Conservation (phyloP, 805 yeast genomes). For the Barnettozyma sucrosica region DNA sequence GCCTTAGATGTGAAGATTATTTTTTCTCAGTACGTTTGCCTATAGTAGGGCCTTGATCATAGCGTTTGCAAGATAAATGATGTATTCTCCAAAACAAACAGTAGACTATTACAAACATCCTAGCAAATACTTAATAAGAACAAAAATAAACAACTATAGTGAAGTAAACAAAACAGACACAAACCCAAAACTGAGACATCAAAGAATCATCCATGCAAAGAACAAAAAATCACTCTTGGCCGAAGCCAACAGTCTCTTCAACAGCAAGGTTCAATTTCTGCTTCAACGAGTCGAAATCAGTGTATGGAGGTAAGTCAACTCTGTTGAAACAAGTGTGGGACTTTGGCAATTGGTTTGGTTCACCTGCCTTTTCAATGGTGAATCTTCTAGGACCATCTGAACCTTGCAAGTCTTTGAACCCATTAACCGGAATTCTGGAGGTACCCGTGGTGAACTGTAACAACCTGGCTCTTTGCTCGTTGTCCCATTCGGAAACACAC, state of each 20-base stretch:
- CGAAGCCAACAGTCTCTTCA: constrained; percentile 98
- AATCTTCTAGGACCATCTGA: constrained; percentile 99
- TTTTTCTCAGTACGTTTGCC: too few relatives aligned
- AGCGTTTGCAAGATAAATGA: too few relatives aligned
- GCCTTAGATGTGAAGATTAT: background rate
- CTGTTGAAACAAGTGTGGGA: constrained; percentile 98
- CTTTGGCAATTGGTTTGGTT: constrained; percentile 85
- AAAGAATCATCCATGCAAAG: background rate
- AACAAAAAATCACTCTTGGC: constrained; percentile 66
- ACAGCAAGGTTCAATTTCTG: constrained; percentile 94
- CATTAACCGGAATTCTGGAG: constrained; percentile 97
- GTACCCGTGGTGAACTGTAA: constrained; percentile 98
- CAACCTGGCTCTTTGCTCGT: constrained; percentile 92
- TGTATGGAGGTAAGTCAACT: constrained; percentile 94
- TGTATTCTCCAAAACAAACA: too few relatives aligned
- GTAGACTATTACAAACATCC: background rate
- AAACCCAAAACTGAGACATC: background rate
- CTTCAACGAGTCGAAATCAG: constrained; percentile 73
- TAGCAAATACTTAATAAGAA: background rate
- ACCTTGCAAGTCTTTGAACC: constrained; percentile 97
- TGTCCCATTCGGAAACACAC: constrained; percentile 88
- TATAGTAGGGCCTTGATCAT: too few relatives aligned
- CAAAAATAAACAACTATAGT: background rate
- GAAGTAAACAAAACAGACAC: background rate
- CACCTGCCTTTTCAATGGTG: constrained; percentile 98